These are phyloP conservation scores for Gymnopus androsaceus DNA, from an alignment of 1,284 basidiomycete species.

Conservation along the genomic window DNA sequence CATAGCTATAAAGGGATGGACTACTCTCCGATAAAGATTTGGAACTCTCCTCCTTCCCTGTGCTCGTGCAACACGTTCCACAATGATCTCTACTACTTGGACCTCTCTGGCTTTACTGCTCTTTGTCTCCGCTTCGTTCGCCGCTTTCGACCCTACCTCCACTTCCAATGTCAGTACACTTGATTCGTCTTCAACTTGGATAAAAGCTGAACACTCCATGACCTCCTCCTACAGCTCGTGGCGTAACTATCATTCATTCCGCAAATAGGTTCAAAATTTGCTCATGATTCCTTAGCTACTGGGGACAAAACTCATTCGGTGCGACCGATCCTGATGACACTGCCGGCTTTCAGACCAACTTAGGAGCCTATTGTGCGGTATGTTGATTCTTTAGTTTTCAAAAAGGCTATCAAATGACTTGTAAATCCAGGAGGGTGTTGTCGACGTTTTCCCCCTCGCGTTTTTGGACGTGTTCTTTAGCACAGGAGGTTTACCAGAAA, in stretches of 20 bases:
- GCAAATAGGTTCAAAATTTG: not conserved
- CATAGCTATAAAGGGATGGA: conserved; percentile 3
- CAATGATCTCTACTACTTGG: conserved; percentile 2
- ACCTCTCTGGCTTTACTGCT: conserved; percentile 1
- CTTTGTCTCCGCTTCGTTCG: conserved; percentile 1
- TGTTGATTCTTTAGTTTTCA: not conserved
- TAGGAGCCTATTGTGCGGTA: conserved; percentile 54
- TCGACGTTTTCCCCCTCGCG: conserved; percentile 58
- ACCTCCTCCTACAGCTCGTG: conserved; percentile 28
- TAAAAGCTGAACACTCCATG: not conserved
- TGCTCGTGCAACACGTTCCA: not conserved
- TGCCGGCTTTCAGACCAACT: conserved; percentile 49
- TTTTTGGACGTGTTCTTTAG: conserved; percentile 62
- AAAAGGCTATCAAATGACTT: not conserved
- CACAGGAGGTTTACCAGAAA: conserved; percentile 54
- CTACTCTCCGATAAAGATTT: not conserved
- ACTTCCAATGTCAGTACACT: conserved; percentile 35
- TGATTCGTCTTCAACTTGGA: not conserved
- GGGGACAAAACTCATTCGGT: conserved; percentile 58
- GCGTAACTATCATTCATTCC: conserved; percentile 22
- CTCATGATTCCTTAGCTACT: conserved; percentile 27
- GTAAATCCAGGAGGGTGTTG: conserved; percentile 38
- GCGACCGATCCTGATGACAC: conserved; percentile 45
- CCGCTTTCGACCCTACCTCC: conserved; percentile 27
- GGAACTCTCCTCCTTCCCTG: not conserved